Conservation (phyloP, 805 yeast genomes). For the Hanseniaspora occidentalis region DNA sequence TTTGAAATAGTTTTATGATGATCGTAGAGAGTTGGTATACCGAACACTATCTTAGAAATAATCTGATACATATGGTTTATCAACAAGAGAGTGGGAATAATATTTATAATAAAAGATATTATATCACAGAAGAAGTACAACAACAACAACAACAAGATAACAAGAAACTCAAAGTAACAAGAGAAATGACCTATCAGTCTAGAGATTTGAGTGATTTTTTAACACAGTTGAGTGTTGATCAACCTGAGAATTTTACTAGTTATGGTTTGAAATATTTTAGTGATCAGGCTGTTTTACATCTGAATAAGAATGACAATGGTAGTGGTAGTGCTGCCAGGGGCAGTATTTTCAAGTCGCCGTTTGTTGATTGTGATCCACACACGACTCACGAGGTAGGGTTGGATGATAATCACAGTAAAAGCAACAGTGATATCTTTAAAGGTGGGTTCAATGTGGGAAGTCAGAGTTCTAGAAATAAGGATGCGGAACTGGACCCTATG, state of each 20-base stretch:
- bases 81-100: no score
- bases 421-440: constrained; percentile 13
- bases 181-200: not conserved
- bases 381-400: constrained; percentile 24
- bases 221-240: constrained; percentile 37
- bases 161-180: not conserved
- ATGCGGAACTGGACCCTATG: constrained; percentile 13
- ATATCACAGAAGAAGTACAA: no score
- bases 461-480: constrained; percentile 11
- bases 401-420: not conserved
- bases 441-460: constrained; percentile 19
- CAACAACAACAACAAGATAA: constrained; percentile 15
- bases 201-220: constrained; percentile 52
- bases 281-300: constrained; percentile 16
- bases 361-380: constrained; percentile 54
- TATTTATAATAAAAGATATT: no score
- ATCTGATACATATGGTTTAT: no score
- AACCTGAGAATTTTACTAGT: constrained; percentile 60
- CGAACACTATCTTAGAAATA: no score
- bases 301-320: constrained; percentile 26
- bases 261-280: constrained; percentile 62
- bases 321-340: constrained; percentile 7
- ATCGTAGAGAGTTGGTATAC: no score
- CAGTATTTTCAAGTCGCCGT: constrained; percentile 44
- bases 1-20: no score